Conservation (phyloP, 2,329 filamentous ascomycete genomes). For the Fusarium sacchari region DNA sequence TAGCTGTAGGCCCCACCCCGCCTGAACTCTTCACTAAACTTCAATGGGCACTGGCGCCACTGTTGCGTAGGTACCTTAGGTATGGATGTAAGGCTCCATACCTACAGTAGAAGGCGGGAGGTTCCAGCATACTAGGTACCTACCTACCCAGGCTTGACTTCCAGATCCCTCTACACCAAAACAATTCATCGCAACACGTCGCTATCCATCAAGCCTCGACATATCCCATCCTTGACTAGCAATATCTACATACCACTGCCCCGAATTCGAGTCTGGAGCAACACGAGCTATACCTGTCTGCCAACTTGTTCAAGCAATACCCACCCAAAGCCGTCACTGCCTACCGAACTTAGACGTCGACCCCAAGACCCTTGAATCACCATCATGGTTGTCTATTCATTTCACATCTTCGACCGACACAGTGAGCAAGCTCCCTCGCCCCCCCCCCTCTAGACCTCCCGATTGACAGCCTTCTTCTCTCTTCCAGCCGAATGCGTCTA, state of each 20-base stretch:
- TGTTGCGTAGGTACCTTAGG: no score
- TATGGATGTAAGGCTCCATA: no score
- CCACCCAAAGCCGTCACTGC: neutral
- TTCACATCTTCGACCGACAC: slow-evolving; percentile 99
- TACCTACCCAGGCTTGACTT: neutral
- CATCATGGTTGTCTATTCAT: slow-evolving; percentile 92
- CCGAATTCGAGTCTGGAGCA: neutral
- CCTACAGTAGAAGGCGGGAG: neutral
- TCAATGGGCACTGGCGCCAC: slow-evolving; percentile 1
- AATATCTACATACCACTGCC: neutral
- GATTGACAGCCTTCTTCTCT: slow-evolving; percentile 23
- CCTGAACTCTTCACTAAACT: slow-evolving; percentile 8
- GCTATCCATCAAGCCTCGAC: neutral
- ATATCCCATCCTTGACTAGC: neutral
- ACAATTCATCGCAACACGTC: neutral
- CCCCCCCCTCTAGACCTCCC: neutral
- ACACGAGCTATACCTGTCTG: neutral
- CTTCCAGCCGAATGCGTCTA: slow-evolving; percentile 95
- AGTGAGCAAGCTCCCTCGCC: slow-evolving; percentile 67
- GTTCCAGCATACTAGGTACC: neutral
- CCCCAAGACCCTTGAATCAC: slow-evolving; percentile 19
- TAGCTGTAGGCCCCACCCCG: neutral
- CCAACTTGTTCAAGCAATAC: neutral
- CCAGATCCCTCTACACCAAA: slow-evolving; percentile 3
- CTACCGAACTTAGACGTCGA: neutral